Conservation (phyloP, 1,284 basidiomycete species). For the Mycosarcoma maydis region DNA sequence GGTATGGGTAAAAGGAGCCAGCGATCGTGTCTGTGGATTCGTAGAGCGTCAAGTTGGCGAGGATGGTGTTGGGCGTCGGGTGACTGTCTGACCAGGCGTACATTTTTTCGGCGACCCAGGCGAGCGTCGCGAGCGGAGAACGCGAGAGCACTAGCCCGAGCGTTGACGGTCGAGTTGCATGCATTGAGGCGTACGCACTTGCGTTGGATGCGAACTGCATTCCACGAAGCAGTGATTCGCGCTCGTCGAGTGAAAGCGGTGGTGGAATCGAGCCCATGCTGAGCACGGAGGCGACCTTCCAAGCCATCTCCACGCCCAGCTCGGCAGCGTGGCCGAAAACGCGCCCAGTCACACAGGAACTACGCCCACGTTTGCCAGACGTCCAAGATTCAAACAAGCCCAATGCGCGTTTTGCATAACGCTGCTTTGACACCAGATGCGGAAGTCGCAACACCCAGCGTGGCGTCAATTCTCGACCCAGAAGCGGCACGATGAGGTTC, state of each 20-base stretch:
- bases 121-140: conserved; percentile 67
- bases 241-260: conserved; percentile 54
- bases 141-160: conserved; percentile 67
- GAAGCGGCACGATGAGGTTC: conserved; percentile 29
- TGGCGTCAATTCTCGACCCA: conserved; percentile 22
- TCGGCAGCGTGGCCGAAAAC: conserved; percentile 13
- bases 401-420: conserved; percentile 19
- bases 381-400: conserved; percentile 25
- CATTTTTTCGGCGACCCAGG: conserved; percentile 69
- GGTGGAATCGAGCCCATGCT: conserved; percentile 29
- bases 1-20: conserved; percentile 69
- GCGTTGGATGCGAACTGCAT: conserved; percentile 49
- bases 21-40: conserved; percentile 68
- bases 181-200: conserved; percentile 57
- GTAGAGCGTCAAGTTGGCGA: conserved; percentile 68
- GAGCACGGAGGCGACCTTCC: conserved; percentile 16
- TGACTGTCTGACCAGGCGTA: conserved; percentile 67
- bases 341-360: conserved; percentile 12
- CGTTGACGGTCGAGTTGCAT: conserved; percentile 67
- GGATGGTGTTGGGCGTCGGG: conserved; percentile 51
- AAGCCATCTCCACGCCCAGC: conserved; percentile 6
- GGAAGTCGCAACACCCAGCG: conserved; percentile 30
- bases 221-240: conserved; percentile 30
- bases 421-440: conserved; percentile 16
- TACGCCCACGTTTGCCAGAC: conserved; percentile 6